A percentile compares a stretch with the other conserved stretches of the same genome.
These are phyloP conservation scores for Phytophthora boehmeriae DNA, from an alignment of 352 stramenopile genomes.

Conservation along the genomic window DNA sequence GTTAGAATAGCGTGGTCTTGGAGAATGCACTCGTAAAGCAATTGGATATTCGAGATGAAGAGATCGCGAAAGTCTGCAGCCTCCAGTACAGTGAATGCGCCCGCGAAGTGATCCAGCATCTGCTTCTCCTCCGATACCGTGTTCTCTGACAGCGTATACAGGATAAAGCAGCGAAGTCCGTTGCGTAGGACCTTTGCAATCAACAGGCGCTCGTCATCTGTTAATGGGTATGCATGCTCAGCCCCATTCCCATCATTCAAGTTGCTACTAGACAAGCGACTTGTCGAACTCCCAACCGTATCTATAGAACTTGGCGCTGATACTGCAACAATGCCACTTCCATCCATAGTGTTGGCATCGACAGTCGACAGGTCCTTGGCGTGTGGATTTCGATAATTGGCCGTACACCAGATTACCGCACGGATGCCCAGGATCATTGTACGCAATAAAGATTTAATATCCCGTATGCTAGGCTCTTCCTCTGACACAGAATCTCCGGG, in stretches of 20 bases:
- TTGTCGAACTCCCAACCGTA: conserved; percentile 15
- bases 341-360: conserved; percentile 56
- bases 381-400: conserved; percentile 91
- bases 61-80: conserved; percentile 93
- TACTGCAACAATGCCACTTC: conserved; percentile 24
- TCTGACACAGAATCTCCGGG: conserved; percentile 63
- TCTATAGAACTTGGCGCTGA: conserved; percentile 29
- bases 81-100: conserved; percentile 96
- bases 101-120: conserved; percentile 96
- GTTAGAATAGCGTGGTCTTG: conserved; percentile 93
- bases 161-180: conserved; percentile 92
- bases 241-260: conserved; percentile 14
- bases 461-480: conserved; percentile 82
- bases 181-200: conserved; percentile 94
- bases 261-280: conserved; percentile 19
- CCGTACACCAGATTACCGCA: conserved; percentile 98
- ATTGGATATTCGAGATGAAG: conserved; percentile 89
- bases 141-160: conserved; percentile 92
- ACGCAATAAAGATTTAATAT: conserved; percentile 94
- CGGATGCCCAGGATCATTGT: conserved; percentile 98
- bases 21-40: conserved; percentile 94
- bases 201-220: conserved; percentile 92
- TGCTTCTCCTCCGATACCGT: conserved; percentile 93
- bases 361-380: conserved; percentile 84
- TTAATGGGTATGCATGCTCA: conserved; percentile 86